Base-by-base conservation (phyloP, 495 filamentous ascomycete species). In the Massariosphaeria phaeospora region DNA sequence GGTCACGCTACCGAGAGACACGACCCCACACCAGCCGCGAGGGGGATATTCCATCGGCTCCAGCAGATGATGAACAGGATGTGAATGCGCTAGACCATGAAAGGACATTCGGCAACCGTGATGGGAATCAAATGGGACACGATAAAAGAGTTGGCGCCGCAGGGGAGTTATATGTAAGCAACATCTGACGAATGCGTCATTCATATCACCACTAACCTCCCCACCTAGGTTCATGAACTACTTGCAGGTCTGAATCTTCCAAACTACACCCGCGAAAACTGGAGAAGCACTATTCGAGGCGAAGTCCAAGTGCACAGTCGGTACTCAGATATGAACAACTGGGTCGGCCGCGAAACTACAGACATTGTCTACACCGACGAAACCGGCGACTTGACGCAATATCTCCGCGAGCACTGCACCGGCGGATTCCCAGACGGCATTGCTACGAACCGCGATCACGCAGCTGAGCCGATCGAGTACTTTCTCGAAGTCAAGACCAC, bases 251-350 rank as follows among this genome's bases (percentile, higher is more conserved):
- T 44, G 10, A 27, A 44, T 7, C 9, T 44, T 18, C 40, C 40
- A 7, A 23, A 25, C 9, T 44, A 23, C 23, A 24, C 10, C 4
- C 6, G 6, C 13, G 8, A 18, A 18, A 44, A 27, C 15, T 44
- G 40, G 40, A 4, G 26, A 24, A 44, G 40, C 20, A 44, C 40
- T 23, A 44, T 44, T 24, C 40, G 40, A 27, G 40, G 40, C 6
- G 20, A 4, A 4, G 40, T 44, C 6, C 3, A 4, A 18, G 24
- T 44, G 3, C 40, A 44, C 15, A 4, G 3, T 7, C 8, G 20
- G 8, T 44, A 44, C 40, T 7, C 3, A 21, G 20, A 27, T 10
- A 7, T 44, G 7, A 10, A 27, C 21, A 15, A 44, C 6, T 44
- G 40, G 40, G 6, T 3, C 21, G 40, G 40, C 3, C 8, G 7